phyloP scores from a whole-genome alignment of 805 yeast species.

The Nakazawaea laoshanensis region DNA sequence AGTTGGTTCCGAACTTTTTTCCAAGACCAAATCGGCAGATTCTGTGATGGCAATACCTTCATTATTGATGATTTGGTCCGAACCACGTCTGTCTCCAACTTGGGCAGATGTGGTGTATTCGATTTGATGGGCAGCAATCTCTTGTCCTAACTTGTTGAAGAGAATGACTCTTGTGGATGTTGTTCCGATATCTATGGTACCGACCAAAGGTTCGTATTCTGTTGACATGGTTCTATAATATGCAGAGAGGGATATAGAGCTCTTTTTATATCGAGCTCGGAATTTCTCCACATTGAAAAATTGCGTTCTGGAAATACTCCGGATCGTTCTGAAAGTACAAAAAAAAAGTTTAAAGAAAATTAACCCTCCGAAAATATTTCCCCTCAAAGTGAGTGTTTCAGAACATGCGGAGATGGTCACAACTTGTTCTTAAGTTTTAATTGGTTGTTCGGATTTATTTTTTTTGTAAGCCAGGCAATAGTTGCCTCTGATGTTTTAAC shows the following conservation, averaged over 20 bases:
- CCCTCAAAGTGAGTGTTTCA: too few relatives aligned
- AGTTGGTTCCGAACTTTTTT: conserved; percentile 52
- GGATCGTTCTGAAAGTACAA: background rate
- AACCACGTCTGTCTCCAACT: conserved; percentile 25
- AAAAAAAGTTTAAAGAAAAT: too few relatives aligned
- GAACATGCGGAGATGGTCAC: too few relatives aligned
- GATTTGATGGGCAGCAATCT: conserved; percentile 82
- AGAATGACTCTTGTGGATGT: conserved; percentile 86
- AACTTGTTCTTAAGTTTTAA: too few relatives aligned
- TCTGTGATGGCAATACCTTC: conserved; percentile 63
- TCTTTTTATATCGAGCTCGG: too few relatives aligned
- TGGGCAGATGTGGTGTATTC: conserved; percentile 77
- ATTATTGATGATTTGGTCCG: conserved; percentile 52
- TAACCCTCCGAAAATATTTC: too few relatives aligned
- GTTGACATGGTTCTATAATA: conserved; percentile 2
- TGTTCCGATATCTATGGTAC: conserved; percentile 84
- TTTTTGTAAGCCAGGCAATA: too few relatives aligned
- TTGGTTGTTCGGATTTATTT: too few relatives aligned
- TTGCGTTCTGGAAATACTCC: conserved; percentile 2
- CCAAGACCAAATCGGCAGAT: conserved; percentile 54
- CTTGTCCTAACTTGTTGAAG: conserved; percentile 64
- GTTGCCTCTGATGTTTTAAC: too few relatives aligned
- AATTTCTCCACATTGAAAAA: conserved; percentile 1
- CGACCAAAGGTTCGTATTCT: conserved; percentile 34
- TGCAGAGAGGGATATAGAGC: too few relatives aligned